Base-by-base conservation (phyloP, 2,329 filamentous ascomycete genomes). In the Fusarium coffeatum region DNA sequence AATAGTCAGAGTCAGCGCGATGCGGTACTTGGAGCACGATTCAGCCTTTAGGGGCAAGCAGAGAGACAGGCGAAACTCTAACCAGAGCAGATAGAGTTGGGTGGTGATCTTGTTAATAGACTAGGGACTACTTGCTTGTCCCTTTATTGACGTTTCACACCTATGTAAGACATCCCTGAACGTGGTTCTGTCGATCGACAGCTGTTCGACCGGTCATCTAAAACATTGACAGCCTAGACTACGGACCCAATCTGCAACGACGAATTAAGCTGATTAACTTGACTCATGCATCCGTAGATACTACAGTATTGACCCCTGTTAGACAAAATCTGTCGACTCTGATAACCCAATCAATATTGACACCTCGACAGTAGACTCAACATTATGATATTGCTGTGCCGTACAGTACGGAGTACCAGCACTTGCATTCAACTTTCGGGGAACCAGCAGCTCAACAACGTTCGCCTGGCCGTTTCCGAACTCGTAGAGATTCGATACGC, bases 1-100 rank as follows among this genome's bases (percentile, higher is more conserved):
- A 62, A 68, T 50, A 50, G 46, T 55, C 46, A 50, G 27, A 28
- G 27, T 28, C 27, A 28, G 27, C 27, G 45, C 32, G 6, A 41
- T 23, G 34, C 40, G 48, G 41, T 45, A 27, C 32, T 40, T 9
- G 20, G 16, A 43, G 49, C 41, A 56, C 43, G 28, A 56, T 55
- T 59, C 72, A 69, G 67, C 72, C 60, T 68, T 67, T 53, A 68
- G 55, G 49, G 49, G 32, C 32, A 59, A 54, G 60, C 59, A 60
- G 43, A 27, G 57, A 57, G 59, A 49, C 55, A 63, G 55, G 45
- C 63, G 64, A 66, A 55, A 61, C 58, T 55, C 42, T 60, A 58
- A 66, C 55, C 40, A 37, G 37, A 46, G 27, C 61, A 49, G 54
- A 32, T 49, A 66, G 45, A 37, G 49, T 47, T 64, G 55, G 32